A percentile compares a stretch with the other conserved stretches of the same genome.
phyloP scores from a whole-genome alignment of 108 stramenopile genomes.

The Cyclotella sp. region DNA sequence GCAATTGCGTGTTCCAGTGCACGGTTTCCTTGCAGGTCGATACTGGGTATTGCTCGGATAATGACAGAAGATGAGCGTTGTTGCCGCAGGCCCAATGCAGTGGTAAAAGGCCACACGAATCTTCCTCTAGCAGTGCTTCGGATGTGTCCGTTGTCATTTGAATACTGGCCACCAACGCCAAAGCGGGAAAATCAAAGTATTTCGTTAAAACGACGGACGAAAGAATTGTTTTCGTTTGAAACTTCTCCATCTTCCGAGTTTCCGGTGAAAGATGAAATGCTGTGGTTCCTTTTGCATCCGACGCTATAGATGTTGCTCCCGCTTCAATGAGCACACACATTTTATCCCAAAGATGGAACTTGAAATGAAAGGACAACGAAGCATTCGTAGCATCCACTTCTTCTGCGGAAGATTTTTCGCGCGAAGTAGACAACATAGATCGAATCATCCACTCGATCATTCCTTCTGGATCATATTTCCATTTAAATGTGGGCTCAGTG shows the following conservation, averaged over 20 bases:
- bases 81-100: too few species aligned
- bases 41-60: background rate
- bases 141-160: background rate
- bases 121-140: constrained; percentile 12
- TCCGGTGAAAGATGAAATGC: constrained; percentile 9
- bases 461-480: too few species aligned
- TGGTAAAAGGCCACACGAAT: constrained; percentile 31
- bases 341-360: background rate
- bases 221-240: constrained; percentile 12
- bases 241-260: too few species aligned
- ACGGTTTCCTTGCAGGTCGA: background rate
- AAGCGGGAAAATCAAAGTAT: too few species aligned
- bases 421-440: background rate
- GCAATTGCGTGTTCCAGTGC: constrained; percentile 33
- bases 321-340: background rate
- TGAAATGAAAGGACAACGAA: constrained; percentile 1
- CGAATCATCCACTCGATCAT: background rate
- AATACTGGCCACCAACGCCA: constrained; percentile 31
- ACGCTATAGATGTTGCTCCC: background rate
- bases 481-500: too few species aligned
- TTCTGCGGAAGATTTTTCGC: background rate
- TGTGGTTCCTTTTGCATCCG: constrained; percentile 4
- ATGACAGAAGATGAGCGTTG: background rate
- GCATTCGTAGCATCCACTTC: too few species aligned
- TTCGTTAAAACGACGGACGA: too few species aligned